Evolutionary conservation across 106 monocot species (phyloP).

Genomic region (Cymbidium sinense): DNA sequence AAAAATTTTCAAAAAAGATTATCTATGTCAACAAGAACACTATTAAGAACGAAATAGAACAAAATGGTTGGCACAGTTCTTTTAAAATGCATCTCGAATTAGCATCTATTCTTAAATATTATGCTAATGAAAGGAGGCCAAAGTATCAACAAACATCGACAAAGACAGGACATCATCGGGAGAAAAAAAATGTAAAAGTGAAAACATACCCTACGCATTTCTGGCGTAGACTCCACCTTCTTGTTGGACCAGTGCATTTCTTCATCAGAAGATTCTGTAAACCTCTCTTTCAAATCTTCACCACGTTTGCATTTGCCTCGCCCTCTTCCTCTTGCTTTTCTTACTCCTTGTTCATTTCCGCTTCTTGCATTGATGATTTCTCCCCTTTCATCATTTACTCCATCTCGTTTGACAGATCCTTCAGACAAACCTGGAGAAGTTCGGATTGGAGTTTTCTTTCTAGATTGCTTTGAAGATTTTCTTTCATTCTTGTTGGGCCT

Average conservation of each 20-base stretch:
- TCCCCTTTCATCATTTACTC: slow-evolving; percentile 8
- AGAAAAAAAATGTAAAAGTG: neutral
- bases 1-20: neutral
- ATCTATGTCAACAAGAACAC: neutral
- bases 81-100: neutral
- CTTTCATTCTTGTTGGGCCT: neutral
- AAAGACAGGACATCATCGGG: neutral
- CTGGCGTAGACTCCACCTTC: slow-evolving; percentile 6
- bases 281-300: slow-evolving; percentile 6
- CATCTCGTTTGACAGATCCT: slow-evolving; percentile 12
- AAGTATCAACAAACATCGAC: neutral
- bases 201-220: slow-evolving; percentile 53
- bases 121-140: neutral
- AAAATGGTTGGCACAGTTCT: neutral
- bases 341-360: slow-evolving; percentile 17
- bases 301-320: slow-evolving; percentile 2
- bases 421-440: slow-evolving; percentile 5
- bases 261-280: slow-evolving; percentile 27
- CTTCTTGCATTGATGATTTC: neutral
- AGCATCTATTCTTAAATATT: neutral
- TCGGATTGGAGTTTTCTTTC: slow-evolving; percentile 9
- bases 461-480: slow-evolving; percentile 11
- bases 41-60: neutral
- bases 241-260: slow-evolving; percentile 3
- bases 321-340: slow-evolving; percentile 5